These are phyloP conservation scores for Syncephalastrum sp. DNA, from an alignment of 371 early-diverging fungal genomes.

Conservation along the genomic window DNA sequence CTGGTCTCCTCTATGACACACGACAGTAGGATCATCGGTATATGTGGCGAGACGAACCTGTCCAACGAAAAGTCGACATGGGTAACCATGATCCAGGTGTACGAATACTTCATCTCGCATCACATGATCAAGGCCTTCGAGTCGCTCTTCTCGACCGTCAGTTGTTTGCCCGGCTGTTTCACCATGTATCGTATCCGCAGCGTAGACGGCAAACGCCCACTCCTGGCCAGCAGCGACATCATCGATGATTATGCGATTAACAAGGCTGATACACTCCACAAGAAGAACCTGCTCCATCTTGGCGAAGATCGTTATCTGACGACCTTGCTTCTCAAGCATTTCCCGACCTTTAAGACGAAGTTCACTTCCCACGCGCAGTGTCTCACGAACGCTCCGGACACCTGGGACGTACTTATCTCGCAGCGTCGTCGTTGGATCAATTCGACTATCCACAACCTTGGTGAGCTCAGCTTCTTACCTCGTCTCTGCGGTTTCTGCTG, in stretches of 20 bases:
- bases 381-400: conserved; percentile 93
- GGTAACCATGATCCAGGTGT: conserved; percentile 93
- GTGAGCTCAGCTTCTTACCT: conserved; percentile 83
- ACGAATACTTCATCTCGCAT: conserved; percentile 89
- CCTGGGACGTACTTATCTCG: conserved; percentile 88
- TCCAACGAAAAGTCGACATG: conserved; percentile 87
- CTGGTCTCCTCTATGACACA: conserved; percentile 76
- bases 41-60: conserved; percentile 85
- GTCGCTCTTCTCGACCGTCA: conserved; percentile 82
- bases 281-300: conserved; percentile 82
- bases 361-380: conserved; percentile 95
- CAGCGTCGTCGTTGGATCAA: conserved; percentile 98
- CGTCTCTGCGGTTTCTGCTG: conserved; percentile 93
- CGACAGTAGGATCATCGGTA: conserved; percentile 80
- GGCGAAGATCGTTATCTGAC: conserved; percentile 94
- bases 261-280: conserved; percentile 95
- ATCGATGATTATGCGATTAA: conserved; percentile 94
- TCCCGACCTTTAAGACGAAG: conserved; percentile 91
- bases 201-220: conserved; percentile 78
- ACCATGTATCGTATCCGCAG: conserved; percentile 89
- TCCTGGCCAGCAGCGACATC: conserved; percentile 87
- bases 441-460: conserved; percentile 93
- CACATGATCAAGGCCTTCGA: conserved; percentile 85
- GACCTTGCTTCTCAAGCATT: conserved; percentile 96
- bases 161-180: conserved; percentile 93